phyloP scores from a whole-genome alignment of 768 basidiomycete species.

The Serendipita vermifera region DNA sequence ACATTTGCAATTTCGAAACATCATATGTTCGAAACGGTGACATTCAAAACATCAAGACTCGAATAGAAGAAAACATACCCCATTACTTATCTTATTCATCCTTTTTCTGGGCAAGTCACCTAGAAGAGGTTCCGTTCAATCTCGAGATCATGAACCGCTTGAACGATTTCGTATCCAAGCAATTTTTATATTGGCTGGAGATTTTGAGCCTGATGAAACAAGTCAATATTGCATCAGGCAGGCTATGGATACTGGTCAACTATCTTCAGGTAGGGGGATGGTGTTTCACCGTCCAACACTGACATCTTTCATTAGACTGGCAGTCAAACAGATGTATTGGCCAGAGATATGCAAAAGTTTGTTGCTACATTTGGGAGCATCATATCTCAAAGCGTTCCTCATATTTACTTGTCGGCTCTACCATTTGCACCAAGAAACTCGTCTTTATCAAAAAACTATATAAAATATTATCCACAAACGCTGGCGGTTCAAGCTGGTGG shows the following conservation, averaged over 20 bases:
- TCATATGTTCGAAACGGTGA: constrained; percentile 23
- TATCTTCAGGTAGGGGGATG: background rate
- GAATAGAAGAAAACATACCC: constrained; percentile 21
- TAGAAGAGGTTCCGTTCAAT: constrained; percentile 14
- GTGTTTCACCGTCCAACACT: background rate
- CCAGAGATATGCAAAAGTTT: constrained; percentile 22
- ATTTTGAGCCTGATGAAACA: constrained; percentile 23
- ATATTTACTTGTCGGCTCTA: constrained; percentile 30
- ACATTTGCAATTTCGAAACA: constrained; percentile 25
- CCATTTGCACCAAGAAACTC: constrained; percentile 24
- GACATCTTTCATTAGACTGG: background rate
- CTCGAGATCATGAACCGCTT: constrained; percentile 13
- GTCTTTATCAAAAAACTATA: constrained; percentile 15
- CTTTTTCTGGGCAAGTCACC: constrained; percentile 25
- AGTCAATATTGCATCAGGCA: constrained; percentile 16
- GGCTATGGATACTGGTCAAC: constrained; percentile 7
- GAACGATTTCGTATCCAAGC: constrained; percentile 16
- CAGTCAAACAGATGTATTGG: constrained; percentile 10
- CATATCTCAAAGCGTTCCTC: constrained; percentile 25
- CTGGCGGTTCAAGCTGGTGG: constrained; percentile 13
- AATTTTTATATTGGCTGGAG: constrained; percentile 26
- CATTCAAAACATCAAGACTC: constrained; percentile 15
- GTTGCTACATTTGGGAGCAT: constrained; percentile 22
- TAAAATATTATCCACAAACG: constrained; percentile 14
- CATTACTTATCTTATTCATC: constrained; percentile 27